These are phyloP conservation scores for Backusella circina DNA, from an alignment of 192 early-diverging fungal genomes.

Conservation along the genomic window DNA sequence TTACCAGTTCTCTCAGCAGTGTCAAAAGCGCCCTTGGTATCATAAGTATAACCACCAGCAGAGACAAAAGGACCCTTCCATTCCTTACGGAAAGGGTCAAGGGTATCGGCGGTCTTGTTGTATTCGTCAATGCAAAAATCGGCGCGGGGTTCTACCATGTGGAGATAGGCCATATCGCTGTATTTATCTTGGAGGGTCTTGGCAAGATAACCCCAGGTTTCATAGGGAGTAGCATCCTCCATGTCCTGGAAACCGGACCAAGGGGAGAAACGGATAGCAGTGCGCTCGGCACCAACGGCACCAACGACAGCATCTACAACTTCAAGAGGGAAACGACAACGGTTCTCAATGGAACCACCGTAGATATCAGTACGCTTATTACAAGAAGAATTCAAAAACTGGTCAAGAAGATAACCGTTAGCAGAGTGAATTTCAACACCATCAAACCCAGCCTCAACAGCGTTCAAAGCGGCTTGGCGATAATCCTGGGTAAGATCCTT, in stretches of 20 bases:
- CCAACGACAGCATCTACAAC: conserved; percentile 19
- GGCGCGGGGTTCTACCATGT: conserved; percentile 22
- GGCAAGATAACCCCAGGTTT: conserved; percentile 22
- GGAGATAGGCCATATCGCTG: conserved; percentile 27
- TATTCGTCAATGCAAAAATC: background rate
- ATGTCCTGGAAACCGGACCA: conserved; percentile 23
- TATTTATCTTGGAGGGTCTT: conserved; percentile 8
- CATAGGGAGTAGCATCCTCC: conserved; percentile 19
- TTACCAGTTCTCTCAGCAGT: conserved; percentile 20
- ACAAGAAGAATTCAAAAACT: conserved; percentile 68
- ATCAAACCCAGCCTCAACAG: conserved; percentile 78
- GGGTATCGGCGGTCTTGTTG: background rate
- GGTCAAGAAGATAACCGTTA: conserved; percentile 82
- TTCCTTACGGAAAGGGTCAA: conserved; percentile 15
- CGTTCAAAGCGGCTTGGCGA: conserved; percentile 56
- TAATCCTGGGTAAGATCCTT: background rate
- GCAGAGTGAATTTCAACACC: conserved; percentile 85
- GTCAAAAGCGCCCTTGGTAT: background rate
- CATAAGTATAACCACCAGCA: conserved; percentile 19
- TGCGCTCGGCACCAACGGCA: conserved; percentile 27
- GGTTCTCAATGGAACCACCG: conserved; percentile 18
- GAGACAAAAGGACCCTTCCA: conserved; percentile 12
- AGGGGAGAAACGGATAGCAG: conserved; percentile 27
- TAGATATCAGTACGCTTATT: conserved; percentile 66
- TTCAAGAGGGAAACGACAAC: conserved; percentile 16